Conservation (phyloP, 805 yeast species). For the Kurtzmaniella fragi region DNA sequence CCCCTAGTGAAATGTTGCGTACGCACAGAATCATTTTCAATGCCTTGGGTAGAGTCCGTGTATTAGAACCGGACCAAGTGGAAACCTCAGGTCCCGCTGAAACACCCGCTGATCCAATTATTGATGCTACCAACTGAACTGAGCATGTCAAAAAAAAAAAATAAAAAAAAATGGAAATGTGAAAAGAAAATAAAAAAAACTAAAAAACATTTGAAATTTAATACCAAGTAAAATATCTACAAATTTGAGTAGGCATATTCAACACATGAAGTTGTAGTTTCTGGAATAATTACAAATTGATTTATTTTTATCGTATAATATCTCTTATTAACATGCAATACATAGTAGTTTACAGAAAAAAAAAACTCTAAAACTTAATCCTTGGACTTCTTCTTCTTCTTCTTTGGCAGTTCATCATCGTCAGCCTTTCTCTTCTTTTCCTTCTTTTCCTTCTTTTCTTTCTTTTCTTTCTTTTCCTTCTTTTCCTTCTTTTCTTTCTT, state of each 20-base stretch:
- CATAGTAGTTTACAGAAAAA: slow-evolving; percentile 18
- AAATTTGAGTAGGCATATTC: no score
- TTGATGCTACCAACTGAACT: no score
- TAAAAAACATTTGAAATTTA: background rate
- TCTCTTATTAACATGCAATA: slow-evolving; percentile 21
- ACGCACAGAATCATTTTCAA: slow-evolving; percentile 39
- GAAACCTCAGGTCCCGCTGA: background rate
- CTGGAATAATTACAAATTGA: no score
- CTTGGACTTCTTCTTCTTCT: slow-evolving; percentile 44
- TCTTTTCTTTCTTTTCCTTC: slow-evolving; percentile 29
- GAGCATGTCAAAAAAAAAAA: background rate
- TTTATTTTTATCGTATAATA: background rate
- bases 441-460: slow-evolving; percentile 29
- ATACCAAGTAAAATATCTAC: background rate
- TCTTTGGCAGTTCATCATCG: slow-evolving; percentile 33
- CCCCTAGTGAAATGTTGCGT: slow-evolving; percentile 55
- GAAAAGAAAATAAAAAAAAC: background rate
- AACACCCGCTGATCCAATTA: background rate
- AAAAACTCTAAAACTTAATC: slow-evolving; percentile 17
- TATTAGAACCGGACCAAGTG: background rate
- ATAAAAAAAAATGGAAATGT: slow-evolving; percentile 1
- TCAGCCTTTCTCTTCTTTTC: slow-evolving; percentile 30
- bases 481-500: slow-evolving; percentile 24
- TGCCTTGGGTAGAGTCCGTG: slow-evolving; percentile 25
- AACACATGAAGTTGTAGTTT: no score